Conservation (phyloP, 2,329 filamentous ascomycete species). For the Fusarium longipes region DNA sequence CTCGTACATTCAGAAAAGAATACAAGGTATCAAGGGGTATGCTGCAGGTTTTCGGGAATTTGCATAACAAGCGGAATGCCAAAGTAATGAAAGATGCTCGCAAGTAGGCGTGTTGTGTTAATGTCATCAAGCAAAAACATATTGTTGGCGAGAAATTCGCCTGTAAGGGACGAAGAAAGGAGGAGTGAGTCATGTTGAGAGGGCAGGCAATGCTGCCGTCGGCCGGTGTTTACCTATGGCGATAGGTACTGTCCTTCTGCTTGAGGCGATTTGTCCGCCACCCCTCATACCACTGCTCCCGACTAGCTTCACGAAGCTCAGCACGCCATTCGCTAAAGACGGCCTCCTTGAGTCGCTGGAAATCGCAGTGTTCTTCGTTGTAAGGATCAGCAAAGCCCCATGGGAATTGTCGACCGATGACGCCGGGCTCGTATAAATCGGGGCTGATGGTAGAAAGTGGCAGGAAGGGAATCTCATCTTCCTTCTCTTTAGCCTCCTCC, state of each 20-base stretch:
- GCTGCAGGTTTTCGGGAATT: slow-evolving; percentile 50
- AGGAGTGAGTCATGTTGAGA: slow-evolving; percentile 6
- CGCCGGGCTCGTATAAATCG: slow-evolving; percentile 84
- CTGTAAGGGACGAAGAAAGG: slow-evolving; percentile 1
- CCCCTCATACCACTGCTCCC: slow-evolving; percentile 94
- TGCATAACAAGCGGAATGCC: slow-evolving; percentile 36
- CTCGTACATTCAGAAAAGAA: slow-evolving; percentile 34
- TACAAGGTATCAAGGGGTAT: slow-evolving; percentile 51
- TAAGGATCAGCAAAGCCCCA: slow-evolving; percentile 98
- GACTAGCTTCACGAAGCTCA: slow-evolving; percentile 89
- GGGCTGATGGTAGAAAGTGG: slow-evolving; percentile 95
- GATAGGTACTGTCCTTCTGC: slow-evolving; percentile 58
- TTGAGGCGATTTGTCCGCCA: slow-evolving; percentile 84
- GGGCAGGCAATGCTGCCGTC: slow-evolving; percentile 6
- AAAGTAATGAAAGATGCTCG: slow-evolving; percentile 39
- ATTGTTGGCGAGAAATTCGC: slow-evolving; percentile 4
- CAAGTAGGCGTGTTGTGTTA: slow-evolving; percentile 28
- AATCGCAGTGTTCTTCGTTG: slow-evolving; percentile 92
- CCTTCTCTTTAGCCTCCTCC: slow-evolving; percentile 61
- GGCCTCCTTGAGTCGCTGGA: slow-evolving; percentile 86
- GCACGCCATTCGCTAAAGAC: slow-evolving; percentile 94
- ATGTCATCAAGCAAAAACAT: slow-evolving; percentile 32
- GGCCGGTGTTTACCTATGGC: slow-evolving; percentile 48
- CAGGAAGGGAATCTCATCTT: slow-evolving; percentile 74
- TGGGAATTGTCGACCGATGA: slow-evolving; percentile 88